phyloP scores from a whole-genome alignment of 2,329 filamentous ascomycete species.

The Purpureocillium lavendulum region DNA sequence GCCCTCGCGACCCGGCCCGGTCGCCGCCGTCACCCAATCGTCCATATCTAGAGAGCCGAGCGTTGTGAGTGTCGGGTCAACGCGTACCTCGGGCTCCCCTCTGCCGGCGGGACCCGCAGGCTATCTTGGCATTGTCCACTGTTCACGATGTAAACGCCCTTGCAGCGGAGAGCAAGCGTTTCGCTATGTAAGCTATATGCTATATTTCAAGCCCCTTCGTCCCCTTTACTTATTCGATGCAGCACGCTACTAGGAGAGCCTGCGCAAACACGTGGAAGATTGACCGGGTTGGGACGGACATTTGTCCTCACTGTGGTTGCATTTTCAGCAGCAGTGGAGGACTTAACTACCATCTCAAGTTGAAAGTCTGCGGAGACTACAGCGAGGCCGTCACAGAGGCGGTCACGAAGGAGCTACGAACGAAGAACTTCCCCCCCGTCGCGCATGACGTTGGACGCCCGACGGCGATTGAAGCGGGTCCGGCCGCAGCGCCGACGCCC shows the following conservation, averaged over 20 bases:
- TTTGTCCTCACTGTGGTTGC: conserved; percentile 37
- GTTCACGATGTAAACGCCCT: conserved; percentile 22
- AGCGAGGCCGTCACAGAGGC: conserved; percentile 6
- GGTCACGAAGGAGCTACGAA: neutral
- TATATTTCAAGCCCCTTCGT: neutral
- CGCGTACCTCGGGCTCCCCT: neutral
- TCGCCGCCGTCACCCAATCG: too few relatives aligned
- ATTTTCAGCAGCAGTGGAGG: conserved; percentile 32
- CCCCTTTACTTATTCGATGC: conserved; percentile 6
- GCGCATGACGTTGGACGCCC: neutral
- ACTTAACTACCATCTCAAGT: conserved; percentile 34
- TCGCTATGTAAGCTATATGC: conserved; percentile 18
- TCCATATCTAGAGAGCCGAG: too few relatives aligned
- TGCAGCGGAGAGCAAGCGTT: conserved; percentile 23
- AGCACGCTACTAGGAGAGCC: conserved; percentile 19
- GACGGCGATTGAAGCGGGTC: too few relatives aligned
- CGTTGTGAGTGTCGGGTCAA: neutral
- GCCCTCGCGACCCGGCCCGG: neutral
- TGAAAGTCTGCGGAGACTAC: conserved; percentile 38
- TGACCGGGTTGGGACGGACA: conserved; percentile 18
- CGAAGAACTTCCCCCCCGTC: neutral
- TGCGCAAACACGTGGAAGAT: conserved; percentile 12
- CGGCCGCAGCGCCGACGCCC: too few relatives aligned
- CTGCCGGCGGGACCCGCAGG: neutral
- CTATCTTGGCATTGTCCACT: conserved; percentile 12